phyloP scores from a whole-genome alignment of 192 early-diverging fungal species.

The Obelidium mucronatum region DNA sequence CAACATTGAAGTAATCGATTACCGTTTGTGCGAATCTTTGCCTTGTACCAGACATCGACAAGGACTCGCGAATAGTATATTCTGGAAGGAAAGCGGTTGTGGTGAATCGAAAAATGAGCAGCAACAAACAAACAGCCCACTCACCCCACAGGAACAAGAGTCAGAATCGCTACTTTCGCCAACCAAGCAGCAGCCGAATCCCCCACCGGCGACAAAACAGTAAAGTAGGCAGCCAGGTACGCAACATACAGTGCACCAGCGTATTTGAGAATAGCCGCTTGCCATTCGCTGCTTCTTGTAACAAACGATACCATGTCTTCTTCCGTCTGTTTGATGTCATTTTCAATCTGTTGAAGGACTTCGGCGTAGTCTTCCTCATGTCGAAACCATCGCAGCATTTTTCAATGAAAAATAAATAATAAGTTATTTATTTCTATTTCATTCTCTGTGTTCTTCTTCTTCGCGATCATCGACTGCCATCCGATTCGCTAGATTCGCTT shows the following conservation, averaged over 20 bases:
- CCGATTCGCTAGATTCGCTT: constrained; percentile 26
- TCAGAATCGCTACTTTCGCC: constrained; percentile 14
- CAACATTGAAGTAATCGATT: not conserved
- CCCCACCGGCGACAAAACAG: constrained; percentile 3
- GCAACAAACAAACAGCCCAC: not conserved
- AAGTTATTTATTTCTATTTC: constrained; percentile 5
- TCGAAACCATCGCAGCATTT: constrained; percentile 18
- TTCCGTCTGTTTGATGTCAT: constrained; percentile 21
- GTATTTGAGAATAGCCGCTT: constrained; percentile 5
- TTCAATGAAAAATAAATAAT: not conserved
- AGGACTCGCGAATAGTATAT: constrained; percentile 75
- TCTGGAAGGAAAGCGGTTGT: not conserved
- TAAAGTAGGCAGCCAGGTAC: constrained; percentile 24
- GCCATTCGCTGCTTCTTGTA: not conserved
- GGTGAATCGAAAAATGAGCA: too few species aligned
- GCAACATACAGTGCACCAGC: constrained; percentile 9
- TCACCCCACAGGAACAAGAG: constrained; percentile 13
- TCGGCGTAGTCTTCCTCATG: constrained; percentile 8
- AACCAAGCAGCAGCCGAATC: constrained; percentile 7
- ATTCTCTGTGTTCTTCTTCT: not conserved
- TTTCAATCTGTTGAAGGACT: constrained; percentile 19
- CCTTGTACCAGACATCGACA: constrained; percentile 80
- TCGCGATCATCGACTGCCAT: not conserved
- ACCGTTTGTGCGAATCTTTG: constrained; percentile 75
- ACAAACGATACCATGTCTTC: not conserved